A percentile compares a stretch with the other conserved stretches of the same genome.
Evolutionary conservation across 2,329 filamentous ascomycete genomes (phyloP).

Genomic region (Aspergillus udagawae): DNA sequence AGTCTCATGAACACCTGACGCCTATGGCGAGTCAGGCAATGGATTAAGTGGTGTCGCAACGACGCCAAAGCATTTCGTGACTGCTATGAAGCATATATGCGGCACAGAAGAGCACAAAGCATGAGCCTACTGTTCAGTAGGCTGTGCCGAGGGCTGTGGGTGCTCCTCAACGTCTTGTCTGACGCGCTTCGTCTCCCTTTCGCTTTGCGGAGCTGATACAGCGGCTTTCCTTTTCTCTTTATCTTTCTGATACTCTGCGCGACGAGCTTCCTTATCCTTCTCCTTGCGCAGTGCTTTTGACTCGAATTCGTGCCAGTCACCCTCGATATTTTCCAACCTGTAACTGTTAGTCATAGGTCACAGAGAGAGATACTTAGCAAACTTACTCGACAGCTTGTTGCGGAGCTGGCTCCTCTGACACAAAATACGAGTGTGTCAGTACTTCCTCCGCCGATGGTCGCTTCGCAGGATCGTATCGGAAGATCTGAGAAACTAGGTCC

Average conservation of each 20-base stretch:
- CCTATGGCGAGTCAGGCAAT: too few species aligned
- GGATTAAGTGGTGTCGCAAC: neutral
- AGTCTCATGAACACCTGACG: too few species aligned
- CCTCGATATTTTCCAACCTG: constrained; percentile 73
- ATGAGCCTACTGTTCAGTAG: constrained; percentile 4
- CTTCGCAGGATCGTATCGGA: constrained; percentile 80
- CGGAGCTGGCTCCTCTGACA: constrained; percentile 70
- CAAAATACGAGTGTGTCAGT: constrained; percentile 84
- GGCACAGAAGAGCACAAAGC: neutral
- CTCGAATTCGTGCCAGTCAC: constrained; percentile 99
- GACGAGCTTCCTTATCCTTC: constrained; percentile 60
- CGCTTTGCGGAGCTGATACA: constrained; percentile 27
- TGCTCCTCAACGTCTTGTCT: constrained; percentile 27
- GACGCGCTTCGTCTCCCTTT: constrained; percentile 39
- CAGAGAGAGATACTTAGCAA: constrained; percentile 1
- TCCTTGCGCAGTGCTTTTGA: constrained; percentile 91
- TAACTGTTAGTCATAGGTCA: constrained; percentile 5
- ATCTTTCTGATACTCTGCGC: constrained; percentile 43
- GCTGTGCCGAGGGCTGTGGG: constrained; percentile 4
- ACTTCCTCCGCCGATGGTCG: constrained; percentile 81
- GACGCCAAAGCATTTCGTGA: neutral
- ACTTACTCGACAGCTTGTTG: constrained; percentile 78
- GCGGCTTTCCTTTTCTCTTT: constrained; percentile 49
- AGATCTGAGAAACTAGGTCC: constrained; percentile 77
- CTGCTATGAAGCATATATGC: neutral